Evolutionary conservation across 306 rosid species (phyloP), one percentile per base, ranked within the genome.

Genomic region (Lagenaria siceraria): DNA sequence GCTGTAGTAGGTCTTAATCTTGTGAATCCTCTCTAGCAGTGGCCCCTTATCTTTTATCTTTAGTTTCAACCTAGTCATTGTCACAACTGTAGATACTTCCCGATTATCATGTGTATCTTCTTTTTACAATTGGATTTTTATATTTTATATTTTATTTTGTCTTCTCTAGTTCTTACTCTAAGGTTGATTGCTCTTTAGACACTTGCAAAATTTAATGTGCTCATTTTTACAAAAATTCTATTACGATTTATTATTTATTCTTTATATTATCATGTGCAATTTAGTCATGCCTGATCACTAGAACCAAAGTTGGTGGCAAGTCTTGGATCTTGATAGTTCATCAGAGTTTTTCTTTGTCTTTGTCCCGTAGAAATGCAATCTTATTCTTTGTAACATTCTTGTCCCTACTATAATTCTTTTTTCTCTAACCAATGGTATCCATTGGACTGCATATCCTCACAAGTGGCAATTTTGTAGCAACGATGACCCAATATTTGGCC

Each of bases 381-480:
- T 72, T 72, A 14, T 72, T 17, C 76, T 27, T 72, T 49, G 75
- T 27, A 72, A 72, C 19, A 8, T 72, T 17, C 2, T 25, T 27
- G 15, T 46, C 10, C 24, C 38, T 27, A 66, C 76, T 14, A 0
- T 8, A 15, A 40, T 35, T 36, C 1, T 78, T 75, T 42, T 35
- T 29, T 42, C 18, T 71, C 77, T 72, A 59, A 42, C 46, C 83
- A 64, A 53, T 64, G 65, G 85, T 77, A 79, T 72, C 77, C 74
- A 61, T 87, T 84, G 82, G 84, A 88, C 86, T 85, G 80, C 81
- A 73, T 87, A 86, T 84, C 84, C 90, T 89, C 90, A 91, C 88
- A 87, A 84, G 85, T 87, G 91, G 84, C 87, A 86, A 81, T 89
- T 88, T 87, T 92, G 87, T 93, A 96, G 98, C 88, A 86, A 89